Base-by-base conservation (phyloP, 2,329 filamentous ascomycete genomes). In the Xylaria sp. region DNA sequence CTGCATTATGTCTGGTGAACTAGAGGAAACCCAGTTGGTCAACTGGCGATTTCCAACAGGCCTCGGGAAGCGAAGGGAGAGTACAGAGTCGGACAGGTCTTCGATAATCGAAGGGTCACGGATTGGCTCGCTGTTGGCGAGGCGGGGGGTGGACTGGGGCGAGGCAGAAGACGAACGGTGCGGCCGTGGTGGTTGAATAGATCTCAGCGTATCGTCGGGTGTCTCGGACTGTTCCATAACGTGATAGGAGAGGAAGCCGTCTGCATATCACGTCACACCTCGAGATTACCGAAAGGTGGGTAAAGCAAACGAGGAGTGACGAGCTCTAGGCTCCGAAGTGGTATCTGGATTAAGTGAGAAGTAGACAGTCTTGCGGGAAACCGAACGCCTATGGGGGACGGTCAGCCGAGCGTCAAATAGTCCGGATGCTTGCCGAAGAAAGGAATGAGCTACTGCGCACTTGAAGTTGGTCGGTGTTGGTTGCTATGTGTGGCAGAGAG, bases 1-100 rank as follows among this genome's bases (percentile, higher is more conserved):
- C 69, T 81, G 81, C 84, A 87, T 87, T 69, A 88, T 86, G 77
- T 86, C 83, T 59, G 85, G 85, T 33, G 85, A 82, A 73, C 86
- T 88, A 60, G 82, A 83, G 6, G 85, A 87, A 55, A 89, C 80
- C 86, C 86, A 89, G 81, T 85, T 84, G 72, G 86, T 86, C 45
- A 89, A 84, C 56, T 82, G 80, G 62, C 81, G 81, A 70, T 83
- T 88, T 60, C 85, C 87, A 73, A 84, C 81, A 0, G 87, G 86
- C 49, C 79, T 81, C 62, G 87, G 87, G 63, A 89, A 89, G 64
- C 85, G 84, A 51, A 89, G 81, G 31, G 81, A 81, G 4, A 85
- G 84, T 59, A 84, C 81, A 49, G 85, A 77, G 66, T 72, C 71
- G 61, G 73, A 71, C 22, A 75, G 71, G 31, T 74, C 71, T 62